Evolutionary conservation across 176 grass and related monocot species (phyloP).

Genomic region (Tuctoria greenei): DNA sequence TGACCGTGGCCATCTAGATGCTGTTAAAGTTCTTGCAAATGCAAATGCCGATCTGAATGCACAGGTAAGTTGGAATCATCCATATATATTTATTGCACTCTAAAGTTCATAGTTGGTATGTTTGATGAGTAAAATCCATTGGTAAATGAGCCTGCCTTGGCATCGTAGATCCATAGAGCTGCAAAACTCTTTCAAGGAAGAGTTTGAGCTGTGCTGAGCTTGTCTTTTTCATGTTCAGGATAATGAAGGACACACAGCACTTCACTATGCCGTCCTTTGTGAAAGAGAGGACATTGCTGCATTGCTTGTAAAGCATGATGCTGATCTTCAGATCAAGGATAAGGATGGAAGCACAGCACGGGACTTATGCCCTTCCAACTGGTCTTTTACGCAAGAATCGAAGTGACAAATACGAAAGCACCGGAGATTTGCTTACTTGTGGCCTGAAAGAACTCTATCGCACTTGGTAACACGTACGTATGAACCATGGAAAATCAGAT

Average conservation of each 20-base stretch:
- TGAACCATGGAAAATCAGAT: slow-evolving; percentile 17
- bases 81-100: not conserved
- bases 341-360: slow-evolving; percentile 61
- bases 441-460: not conserved
- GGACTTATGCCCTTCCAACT: slow-evolving; percentile 55
- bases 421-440: not conserved
- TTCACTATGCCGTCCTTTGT: slow-evolving; percentile 87
- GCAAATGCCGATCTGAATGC: slow-evolving; percentile 83
- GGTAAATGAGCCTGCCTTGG: not conserved
- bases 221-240: slow-evolving; percentile 48
- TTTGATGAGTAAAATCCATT: not conserved
- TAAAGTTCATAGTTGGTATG: not conserved
- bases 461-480: not conserved
- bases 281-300: slow-evolving; percentile 78
- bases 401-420: slow-evolving; percentile 24
- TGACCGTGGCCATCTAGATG: slow-evolving; percentile 77
- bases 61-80: slow-evolving; percentile 51
- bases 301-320: slow-evolving; percentile 67
- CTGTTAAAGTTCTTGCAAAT: slow-evolving; percentile 67
- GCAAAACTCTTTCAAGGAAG: not conserved
- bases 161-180: not conserved
- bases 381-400: slow-evolving; percentile 61
- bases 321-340: slow-evolving; percentile 60
- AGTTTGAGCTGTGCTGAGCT: slow-evolving; percentile 1
- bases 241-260: slow-evolving; percentile 77